phyloP scores from a whole-genome alignment of 805 yeast genomes.

The Zygosaccharomyces pseudorouxii region DNA sequence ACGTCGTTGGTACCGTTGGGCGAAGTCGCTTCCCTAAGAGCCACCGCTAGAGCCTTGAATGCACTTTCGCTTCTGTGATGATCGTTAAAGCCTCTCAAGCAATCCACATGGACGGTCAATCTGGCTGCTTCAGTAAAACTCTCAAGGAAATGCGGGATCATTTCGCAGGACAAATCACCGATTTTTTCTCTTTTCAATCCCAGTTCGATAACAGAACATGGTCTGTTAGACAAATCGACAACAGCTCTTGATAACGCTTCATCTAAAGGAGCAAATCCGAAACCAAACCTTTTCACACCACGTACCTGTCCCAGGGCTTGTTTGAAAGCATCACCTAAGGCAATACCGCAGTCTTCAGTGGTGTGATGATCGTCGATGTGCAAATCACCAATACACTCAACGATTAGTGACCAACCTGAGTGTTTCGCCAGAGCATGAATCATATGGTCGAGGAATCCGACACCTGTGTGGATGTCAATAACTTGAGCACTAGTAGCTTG shows the following conservation, averaged over 20 bases:
- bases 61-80: conserved; percentile 97
- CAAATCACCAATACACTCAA: conserved; percentile 89
- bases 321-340: conserved; percentile 85
- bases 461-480: conserved; percentile 81
- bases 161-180: conserved; percentile 88
- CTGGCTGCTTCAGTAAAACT: conserved; percentile 91
- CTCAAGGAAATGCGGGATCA: conserved; percentile 96
- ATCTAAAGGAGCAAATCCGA: conserved; percentile 92
- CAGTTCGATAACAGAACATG: conserved; percentile 83
- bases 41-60: conserved; percentile 92
- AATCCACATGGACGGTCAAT: conserved; percentile 90
- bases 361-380: conserved; percentile 98
- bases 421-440: conserved; percentile 95
- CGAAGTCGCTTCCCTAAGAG: conserved; percentile 79
- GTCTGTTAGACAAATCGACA: conserved; percentile 91
- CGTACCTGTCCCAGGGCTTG: conserved; percentile 82
- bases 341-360: conserved; percentile 92
- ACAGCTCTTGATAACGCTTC: conserved; percentile 95
- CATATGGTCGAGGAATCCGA: conserved; percentile 97
- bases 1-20: conserved; percentile 84
- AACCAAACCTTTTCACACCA: conserved; percentile 90
- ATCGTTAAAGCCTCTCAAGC: conserved; percentile 88
- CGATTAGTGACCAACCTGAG: conserved; percentile 87
- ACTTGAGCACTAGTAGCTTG: conserved; percentile 68
- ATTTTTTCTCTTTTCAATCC: conserved; percentile 89